These are phyloP conservation scores for Penicillium sp. DNA, from an alignment of 2,329 filamentous ascomycete genomes.

Conservation along the genomic window DNA sequence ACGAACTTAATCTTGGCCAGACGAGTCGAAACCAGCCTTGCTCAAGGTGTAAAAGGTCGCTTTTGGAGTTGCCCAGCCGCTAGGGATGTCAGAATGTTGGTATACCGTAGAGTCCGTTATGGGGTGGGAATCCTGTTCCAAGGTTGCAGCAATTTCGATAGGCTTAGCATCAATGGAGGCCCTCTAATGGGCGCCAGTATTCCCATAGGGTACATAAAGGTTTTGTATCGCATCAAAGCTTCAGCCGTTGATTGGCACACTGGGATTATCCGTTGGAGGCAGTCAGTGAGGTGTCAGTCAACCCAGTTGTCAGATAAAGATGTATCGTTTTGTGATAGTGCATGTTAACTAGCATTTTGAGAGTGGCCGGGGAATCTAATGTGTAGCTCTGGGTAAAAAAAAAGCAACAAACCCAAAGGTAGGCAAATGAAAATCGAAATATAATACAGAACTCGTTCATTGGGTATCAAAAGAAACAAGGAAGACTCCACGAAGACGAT, in stretches of 20 bases:
- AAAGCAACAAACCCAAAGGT: constrained; percentile 50
- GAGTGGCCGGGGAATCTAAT: neutral
- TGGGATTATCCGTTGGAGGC: neutral
- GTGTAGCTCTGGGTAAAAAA: constrained; percentile 51
- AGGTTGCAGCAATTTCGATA: neutral
- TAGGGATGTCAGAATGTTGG: neutral
- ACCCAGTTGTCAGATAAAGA: constrained; percentile 35
- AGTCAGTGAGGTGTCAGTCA: neutral
- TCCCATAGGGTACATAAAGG: neutral
- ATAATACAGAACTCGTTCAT: constrained; percentile 1
- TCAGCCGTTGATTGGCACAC: neutral
- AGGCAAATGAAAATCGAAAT: constrained; percentile 14
- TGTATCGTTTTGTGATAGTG: constrained; percentile 59
- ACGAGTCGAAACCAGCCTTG: constrained; percentile 12
- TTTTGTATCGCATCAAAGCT: neutral
- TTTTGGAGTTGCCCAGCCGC: neutral
- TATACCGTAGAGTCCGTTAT: neutral
- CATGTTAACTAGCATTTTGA: neutral
- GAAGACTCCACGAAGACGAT: constrained; percentile 8
- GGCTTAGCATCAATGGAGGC: neutral
- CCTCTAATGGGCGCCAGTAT: neutral
- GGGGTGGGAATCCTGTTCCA: neutral
- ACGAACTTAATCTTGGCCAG: neutral
- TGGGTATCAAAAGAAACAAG: constrained; percentile 24
- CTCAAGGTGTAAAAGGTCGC: constrained; percentile 25